phyloP scores from a whole-genome alignment of 2,329 filamentous ascomycete genomes.

The Ceratocystis destructans region DNA sequence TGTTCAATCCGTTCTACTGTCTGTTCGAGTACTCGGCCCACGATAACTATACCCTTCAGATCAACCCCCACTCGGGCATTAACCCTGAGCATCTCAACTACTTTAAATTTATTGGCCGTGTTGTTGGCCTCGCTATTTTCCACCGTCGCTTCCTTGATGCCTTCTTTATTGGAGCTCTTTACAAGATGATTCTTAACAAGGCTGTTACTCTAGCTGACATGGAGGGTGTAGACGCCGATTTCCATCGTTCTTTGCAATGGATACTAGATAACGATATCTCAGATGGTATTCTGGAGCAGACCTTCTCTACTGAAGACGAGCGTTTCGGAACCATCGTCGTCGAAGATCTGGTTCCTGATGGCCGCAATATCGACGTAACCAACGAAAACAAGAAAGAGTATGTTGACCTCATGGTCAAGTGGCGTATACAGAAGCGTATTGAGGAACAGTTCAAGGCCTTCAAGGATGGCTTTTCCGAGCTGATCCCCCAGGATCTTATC shows the following conservation, averaged over 20 bases:
- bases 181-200: slow-evolving; percentile 98
- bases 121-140: slow-evolving; percentile 95
- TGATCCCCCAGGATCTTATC: slow-evolving; percentile 90
- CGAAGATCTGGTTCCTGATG: slow-evolving; percentile 82
- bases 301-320: slow-evolving; percentile 94
- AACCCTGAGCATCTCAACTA: slow-evolving; percentile 99
- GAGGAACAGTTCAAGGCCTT: slow-evolving; percentile 98
- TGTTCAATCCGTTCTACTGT: slow-evolving; percentile 99
- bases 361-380: slow-evolving; percentile 85
- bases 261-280: slow-evolving; percentile 94
- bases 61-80: slow-evolving; percentile 98
- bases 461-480: slow-evolving; percentile 91
- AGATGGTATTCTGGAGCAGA: slow-evolving; percentile 83
- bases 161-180: slow-evolving; percentile 97
- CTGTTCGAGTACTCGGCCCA: slow-evolving; percentile 98
- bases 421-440: slow-evolving; percentile 97
- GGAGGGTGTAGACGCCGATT: slow-evolving; percentile 97
- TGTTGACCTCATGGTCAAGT: slow-evolving; percentile 95
- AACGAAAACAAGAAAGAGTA: slow-evolving; percentile 99
- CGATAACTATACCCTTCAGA: slow-evolving; percentile 99
- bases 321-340: slow-evolving; percentile 89
- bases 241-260: slow-evolving; percentile 93
- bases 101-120: slow-evolving; percentile 98
- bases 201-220: slow-evolving; percentile 84
- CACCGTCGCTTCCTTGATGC: slow-evolving; percentile 94